These are phyloP conservation scores for Pachysandra terminalis DNA, from an alignment of 164 flowering plant species.

Conservation along the genomic window DNA sequence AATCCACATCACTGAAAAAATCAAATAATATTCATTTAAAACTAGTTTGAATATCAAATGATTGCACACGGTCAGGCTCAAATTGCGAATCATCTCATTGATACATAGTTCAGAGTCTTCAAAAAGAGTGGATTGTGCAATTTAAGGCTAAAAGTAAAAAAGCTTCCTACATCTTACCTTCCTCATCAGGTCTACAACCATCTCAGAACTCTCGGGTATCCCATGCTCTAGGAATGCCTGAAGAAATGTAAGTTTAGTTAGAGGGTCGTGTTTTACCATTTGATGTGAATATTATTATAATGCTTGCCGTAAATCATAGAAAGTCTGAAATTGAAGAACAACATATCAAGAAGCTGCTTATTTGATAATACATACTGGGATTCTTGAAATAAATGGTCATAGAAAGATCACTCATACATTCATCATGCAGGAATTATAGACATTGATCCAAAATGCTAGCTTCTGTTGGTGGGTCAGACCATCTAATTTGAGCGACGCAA, in stretches of 20 bases:
- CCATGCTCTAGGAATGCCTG: slow-evolving; percentile 88
- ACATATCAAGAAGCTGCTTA: too few species aligned
- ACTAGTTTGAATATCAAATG: too few species aligned
- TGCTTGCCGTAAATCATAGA: background rate
- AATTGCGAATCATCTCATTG: background rate
- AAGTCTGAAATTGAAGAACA: slow-evolving; percentile 1
- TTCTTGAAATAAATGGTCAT: background rate
- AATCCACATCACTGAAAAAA: too few species aligned
- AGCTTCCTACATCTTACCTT: slow-evolving; percentile 42
- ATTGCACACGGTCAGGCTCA: background rate
- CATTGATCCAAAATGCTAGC: slow-evolving; percentile 93
- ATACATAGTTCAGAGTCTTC: background rate
- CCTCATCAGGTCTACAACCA: slow-evolving; percentile 67
- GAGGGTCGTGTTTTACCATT: background rate
- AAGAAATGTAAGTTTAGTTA: slow-evolving; percentile 7
- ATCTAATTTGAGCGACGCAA: slow-evolving; percentile 48
- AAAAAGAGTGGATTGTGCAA: background rate
- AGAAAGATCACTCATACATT: slow-evolving; percentile 46
- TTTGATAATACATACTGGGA: background rate
- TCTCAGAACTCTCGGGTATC: slow-evolving; percentile 69
- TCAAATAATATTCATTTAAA: too few species aligned
- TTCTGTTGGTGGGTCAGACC: slow-evolving; percentile 82
- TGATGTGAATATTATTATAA: background rate
- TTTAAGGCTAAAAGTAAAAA: background rate
- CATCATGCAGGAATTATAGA: slow-evolving; percentile 91